phyloP scores from a whole-genome alignment of 176 grass and related monocot species.

The Olyra latifolia region DNA sequence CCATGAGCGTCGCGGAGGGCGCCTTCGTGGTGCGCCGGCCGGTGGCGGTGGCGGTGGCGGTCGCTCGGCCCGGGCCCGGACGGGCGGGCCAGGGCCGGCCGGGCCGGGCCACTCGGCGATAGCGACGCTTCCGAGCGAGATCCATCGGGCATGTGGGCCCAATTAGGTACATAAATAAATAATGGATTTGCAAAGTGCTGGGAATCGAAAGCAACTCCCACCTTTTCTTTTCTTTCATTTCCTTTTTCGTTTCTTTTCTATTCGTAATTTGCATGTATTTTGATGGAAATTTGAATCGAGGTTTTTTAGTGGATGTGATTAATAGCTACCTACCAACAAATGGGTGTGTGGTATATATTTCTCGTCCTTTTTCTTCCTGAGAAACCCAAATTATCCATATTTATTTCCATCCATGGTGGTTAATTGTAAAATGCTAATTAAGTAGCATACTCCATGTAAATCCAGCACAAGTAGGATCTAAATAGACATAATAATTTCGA shows the following conservation, averaged over 20 bases:
- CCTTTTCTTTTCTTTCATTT: background rate
- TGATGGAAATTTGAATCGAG: background rate
- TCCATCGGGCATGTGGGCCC: constrained; percentile 10
- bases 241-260: background rate
- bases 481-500: too few relatives aligned
- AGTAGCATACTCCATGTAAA: too few relatives aligned
- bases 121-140: constrained; percentile 1
- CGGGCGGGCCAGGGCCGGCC: constrained; percentile 13
- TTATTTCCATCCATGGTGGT: too few relatives aligned
- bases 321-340: background rate
- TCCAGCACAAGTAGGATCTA: too few relatives aligned
- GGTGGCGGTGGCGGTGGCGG: constrained; percentile 34
- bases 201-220: constrained; percentile 28
- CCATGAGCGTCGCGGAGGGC: constrained; percentile 55
- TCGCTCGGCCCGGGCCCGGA: background rate
- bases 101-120: constrained; percentile 37
- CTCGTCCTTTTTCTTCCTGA: too few relatives aligned
- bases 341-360: background rate
- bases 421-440: too few relatives aligned
- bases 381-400: too few relatives aligned
- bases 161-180: constrained; percentile 67
- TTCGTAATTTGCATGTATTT: background rate
- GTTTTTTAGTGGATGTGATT: constrained; percentile 7
- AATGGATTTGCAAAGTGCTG: constrained; percentile 36
- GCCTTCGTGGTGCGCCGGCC: constrained; percentile 58